Evolutionary conservation across 768 basidiomycete species (phyloP), one percentile per base, ranked within the genome.

Genomic region (Dioszegia crocea): DNA sequence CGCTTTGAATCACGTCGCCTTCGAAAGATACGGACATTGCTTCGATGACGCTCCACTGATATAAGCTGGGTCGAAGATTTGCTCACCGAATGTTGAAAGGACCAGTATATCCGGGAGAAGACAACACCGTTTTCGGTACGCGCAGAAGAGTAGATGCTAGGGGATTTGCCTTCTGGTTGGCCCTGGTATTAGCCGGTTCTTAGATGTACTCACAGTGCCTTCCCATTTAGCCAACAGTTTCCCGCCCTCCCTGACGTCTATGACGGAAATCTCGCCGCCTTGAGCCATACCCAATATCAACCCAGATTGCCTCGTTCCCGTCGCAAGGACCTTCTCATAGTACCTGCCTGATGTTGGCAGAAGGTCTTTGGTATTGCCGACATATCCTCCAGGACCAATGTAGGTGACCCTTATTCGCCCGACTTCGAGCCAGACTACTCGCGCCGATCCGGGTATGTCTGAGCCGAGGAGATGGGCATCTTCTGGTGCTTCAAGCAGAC

Each of bases 51-150:
- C 50, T 62, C 46, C 56, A 50, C 57, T 65, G 40, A 33, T 19
- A 27, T 65, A 31, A 65, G 61, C 57, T 17, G n/a, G 19, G 36
- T 33, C 23, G 8, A 38, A 11, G 12, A 26, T 43, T 39, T 27
- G 79, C 83, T 62, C 70, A 88, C 89, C 43, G 79, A 74, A 27
- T 81, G 67, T 4, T 63, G 61, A 62, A 83, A 80, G 1, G 86
- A 85, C 88, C 87, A 90, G 67, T 82, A 85, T 0, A 88, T 77
- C 17, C 87, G 83, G 10, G 81, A 81, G 43, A 91, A 75, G 62
- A 84, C 84, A 0, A 84, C 79, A 3, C 78, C 73, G 2, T 84
- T 84, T 12, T 80, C 71, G 21, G 76, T 77, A 63, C 84, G 81
- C 3, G 83, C 43, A 4, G 83, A 26, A 4, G 83, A 76, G 67